Evolutionary conservation across 148 eudicot species (phyloP).

Genomic region (Polygonum maritimum): DNA sequence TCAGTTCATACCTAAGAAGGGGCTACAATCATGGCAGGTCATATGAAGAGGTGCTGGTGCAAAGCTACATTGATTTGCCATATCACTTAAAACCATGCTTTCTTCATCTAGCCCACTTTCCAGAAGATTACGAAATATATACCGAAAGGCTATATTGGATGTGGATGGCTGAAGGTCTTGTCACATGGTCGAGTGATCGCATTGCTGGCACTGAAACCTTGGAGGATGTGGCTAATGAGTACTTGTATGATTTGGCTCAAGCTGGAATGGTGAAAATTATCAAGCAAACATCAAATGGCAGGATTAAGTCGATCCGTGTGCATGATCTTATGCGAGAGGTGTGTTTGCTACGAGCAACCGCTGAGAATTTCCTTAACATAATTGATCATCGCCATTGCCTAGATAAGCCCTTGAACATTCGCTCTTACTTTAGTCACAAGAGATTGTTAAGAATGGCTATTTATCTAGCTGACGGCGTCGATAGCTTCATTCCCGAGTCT

Average conservation of each 20-base stretch:
- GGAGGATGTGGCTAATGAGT: slow-evolving; percentile 25
- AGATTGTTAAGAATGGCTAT: too few relatives aligned
- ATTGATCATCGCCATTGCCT: slow-evolving; percentile 2
- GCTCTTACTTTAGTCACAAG: too few relatives aligned
- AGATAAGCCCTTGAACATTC: too few relatives aligned
- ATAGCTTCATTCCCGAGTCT: too few relatives aligned
- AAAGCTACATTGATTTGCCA: slow-evolving; percentile 32
- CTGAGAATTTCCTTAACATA: slow-evolving; percentile 26
- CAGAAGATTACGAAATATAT: slow-evolving; percentile 25
- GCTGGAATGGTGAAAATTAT: slow-evolving; percentile 34
- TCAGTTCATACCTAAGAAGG: slow-evolving; percentile 14
- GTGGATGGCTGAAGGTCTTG: slow-evolving; percentile 45
- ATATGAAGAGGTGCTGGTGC: slow-evolving; percentile 16
- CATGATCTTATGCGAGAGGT: slow-evolving; percentile 33
- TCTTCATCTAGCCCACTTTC: slow-evolving; percentile 31
- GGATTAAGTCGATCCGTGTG: slow-evolving; percentile 21
- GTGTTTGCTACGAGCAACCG: slow-evolving; percentile 23
- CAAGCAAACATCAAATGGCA: slow-evolving; percentile 21
- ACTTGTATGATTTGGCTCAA: slow-evolving; percentile 26
- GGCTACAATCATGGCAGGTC: background rate
- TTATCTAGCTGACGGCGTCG: too few relatives aligned
- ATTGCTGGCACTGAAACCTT: slow-evolving; percentile 18
- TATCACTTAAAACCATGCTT: slow-evolving; percentile 36
- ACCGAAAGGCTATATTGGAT: slow-evolving; percentile 19
- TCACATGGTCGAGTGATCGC: slow-evolving; percentile 6